Conservation (phyloP, 768 basidiomycete genomes). For the Rhodocollybia butyracea region DNA sequence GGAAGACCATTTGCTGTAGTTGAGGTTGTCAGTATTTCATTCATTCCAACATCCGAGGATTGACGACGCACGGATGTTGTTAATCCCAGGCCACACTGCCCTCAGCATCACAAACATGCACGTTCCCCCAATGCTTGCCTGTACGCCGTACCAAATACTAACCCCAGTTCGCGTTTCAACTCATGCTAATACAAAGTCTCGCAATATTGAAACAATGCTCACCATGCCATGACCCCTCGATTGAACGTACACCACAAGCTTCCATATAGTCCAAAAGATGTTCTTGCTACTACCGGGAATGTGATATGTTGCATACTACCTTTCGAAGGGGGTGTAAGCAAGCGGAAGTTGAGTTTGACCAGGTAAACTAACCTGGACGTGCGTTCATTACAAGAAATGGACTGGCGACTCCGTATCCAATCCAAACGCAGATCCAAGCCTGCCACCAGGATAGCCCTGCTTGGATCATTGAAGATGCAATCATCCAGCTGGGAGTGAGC, state of each 20-base stretch:
- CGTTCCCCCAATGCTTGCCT: constrained; percentile 79
- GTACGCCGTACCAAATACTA: constrained; percentile 77
- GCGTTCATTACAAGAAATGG: constrained; percentile 78
- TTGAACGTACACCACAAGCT: constrained; percentile 79
- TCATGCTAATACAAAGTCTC: neutral
- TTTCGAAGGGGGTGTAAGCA: too few species aligned
- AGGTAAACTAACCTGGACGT: constrained; percentile 71
- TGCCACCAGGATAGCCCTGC: constrained; percentile 81
- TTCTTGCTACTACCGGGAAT: constrained; percentile 71
- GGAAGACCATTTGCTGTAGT: constrained; percentile 64
- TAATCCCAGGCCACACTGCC: constrained; percentile 73
- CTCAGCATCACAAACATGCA: constrained; percentile 74
- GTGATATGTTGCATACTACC: constrained; percentile 75
- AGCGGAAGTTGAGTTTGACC: too few species aligned
- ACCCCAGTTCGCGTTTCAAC: neutral
- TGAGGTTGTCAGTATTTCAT: neutral
- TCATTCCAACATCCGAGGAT: neutral
- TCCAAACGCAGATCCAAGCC: constrained; percentile 78
- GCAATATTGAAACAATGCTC: constrained; percentile 18
- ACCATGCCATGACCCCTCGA: constrained; percentile 73
- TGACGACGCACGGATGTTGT: constrained; percentile 53
- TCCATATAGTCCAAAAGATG: constrained; percentile 79
- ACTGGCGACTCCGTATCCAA: constrained; percentile 56
- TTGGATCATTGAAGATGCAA: constrained; percentile 71
- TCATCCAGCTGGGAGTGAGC: constrained; percentile 58